Conservation (phyloP, 1,284 basidiomycete species). For the Chondrostereum purpureum region DNA sequence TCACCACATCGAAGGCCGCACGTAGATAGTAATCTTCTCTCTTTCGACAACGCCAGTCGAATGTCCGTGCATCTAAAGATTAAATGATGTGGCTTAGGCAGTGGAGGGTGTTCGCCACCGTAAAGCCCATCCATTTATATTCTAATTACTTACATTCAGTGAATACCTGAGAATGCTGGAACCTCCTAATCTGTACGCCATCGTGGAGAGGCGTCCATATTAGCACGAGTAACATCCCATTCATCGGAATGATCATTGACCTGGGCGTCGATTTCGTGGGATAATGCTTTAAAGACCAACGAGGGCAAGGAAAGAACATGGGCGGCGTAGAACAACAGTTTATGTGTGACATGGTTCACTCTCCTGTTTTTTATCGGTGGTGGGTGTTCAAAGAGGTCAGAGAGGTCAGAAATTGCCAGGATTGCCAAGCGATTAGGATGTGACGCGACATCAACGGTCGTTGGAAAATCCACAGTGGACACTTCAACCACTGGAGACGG, state of each 20-base stretch:
- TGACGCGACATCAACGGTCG: conserved; percentile 15
- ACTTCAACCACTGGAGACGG: conserved; percentile 37
- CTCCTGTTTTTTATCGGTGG: conserved; percentile 17
- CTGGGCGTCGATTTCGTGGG: conserved; percentile 31
- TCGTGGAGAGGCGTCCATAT: background rate
- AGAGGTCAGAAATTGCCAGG: conserved; percentile 49
- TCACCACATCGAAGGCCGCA: too few relatives aligned
- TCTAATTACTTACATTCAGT: too few relatives aligned
- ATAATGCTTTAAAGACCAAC: conserved; percentile 31
- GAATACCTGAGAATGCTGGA: too few relatives aligned
- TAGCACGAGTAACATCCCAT: too few relatives aligned
- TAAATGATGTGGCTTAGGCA: too few relatives aligned
- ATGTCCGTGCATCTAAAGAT: too few relatives aligned
- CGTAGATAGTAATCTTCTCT: too few relatives aligned
- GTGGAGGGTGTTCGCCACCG: too few relatives aligned
- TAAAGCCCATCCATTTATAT: too few relatives aligned
- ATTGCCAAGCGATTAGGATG: conserved; percentile 36
- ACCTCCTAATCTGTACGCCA: conserved; percentile 3
- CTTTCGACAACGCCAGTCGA: too few relatives aligned
- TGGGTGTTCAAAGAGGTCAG: conserved; percentile 27
- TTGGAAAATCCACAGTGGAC: conserved; percentile 9
- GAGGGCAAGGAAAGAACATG: conserved; percentile 39
- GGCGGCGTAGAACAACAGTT: conserved; percentile 53
- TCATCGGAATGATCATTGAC: conserved; percentile 17
- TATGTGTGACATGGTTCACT: conserved; percentile 42